Base-by-base conservation (phyloP, 1,284 basidiomycete species). In the Lentinus polychrous region DNA sequence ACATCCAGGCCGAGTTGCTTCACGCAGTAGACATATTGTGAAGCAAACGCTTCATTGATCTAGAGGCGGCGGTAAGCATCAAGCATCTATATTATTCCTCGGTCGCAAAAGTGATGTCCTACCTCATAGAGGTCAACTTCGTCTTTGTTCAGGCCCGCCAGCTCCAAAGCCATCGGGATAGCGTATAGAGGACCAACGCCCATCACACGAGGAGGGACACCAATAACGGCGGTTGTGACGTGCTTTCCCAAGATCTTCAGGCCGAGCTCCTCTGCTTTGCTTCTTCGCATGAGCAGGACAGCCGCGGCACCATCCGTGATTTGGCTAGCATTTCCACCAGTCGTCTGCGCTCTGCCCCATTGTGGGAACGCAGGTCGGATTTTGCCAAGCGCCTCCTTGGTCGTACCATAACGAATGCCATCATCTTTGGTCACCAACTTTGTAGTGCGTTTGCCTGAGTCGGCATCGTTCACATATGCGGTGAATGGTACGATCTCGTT, bases 21-120 rank as follows among this genome's bases (percentile, higher is more conserved):
- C 40, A 92, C 71, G 46, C 81, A 83, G 68, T 95, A 93, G 17
- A 93, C 80, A 47, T 81, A 89, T 72, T 92, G 90, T 0, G 89
- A 92, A 8, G 91, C 89, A 57, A 94, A 94, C 0, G 91, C 91
- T 65, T 96, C 93, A 67, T 97, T 97, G 61, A 92, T 85, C 85
- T 90, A 48, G 3, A 15, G n/a, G 36, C n/a, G 31, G 42, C 23
- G 24, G 8, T 41, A 3, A 32, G n/a, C 24, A 43, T 7, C 20
- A n/a, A n/a, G n/a, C n/a, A n/a, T n/a, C 7, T 20, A 8, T 42
- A 23, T 20, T 8, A 15, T 27, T 43, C 22, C 4, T 23, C 18
- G 6, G 3, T 43, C 24, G 8, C 5, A 32, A n/a, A 8, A 17
- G 31, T 7, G 14, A 27, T 27, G 27, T 5, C 27, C 40, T 55